phyloP scores from a whole-genome alignment of 768 basidiomycete genomes.

The Tricholoma sp. region DNA sequence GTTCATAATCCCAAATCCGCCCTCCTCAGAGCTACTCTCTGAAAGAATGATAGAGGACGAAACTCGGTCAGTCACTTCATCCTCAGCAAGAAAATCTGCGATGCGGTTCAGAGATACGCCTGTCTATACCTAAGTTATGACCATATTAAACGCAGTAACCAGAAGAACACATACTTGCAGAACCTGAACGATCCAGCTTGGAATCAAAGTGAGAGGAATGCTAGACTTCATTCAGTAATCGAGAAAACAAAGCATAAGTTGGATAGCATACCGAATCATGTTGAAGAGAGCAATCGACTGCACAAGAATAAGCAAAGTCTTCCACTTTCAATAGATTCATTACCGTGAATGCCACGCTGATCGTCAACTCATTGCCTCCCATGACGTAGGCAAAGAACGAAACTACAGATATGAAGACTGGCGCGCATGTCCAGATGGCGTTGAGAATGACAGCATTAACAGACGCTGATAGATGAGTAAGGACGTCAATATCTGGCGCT shows the following conservation, averaged over 20 bases:
- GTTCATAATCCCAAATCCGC: too few species aligned
- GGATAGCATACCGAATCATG: constrained; percentile 63
- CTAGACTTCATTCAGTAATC: too few species aligned
- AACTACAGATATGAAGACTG: constrained; percentile 73
- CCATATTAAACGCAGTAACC: too few species aligned
- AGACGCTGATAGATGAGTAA: constrained; percentile 36
- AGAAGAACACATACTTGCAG: too few species aligned
- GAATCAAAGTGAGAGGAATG: too few species aligned
- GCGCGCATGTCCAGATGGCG: constrained; percentile 68
- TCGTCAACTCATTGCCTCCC: constrained; percentile 67
- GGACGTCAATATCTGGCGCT: background rate
- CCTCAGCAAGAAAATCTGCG: too few species aligned
- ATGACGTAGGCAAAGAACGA: constrained; percentile 73
- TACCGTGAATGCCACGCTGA: constrained; percentile 84
- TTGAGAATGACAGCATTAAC: constrained; percentile 70
- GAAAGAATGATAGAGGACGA: too few species aligned
- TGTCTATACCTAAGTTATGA: too few species aligned
- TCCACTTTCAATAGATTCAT: constrained; percentile 19
- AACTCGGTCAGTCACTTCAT: too few species aligned
- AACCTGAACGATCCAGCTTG: too few species aligned
- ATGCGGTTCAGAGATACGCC: too few species aligned
- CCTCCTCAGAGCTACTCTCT: too few species aligned
- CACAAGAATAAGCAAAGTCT: background rate
- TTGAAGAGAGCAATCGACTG: constrained; percentile 76
- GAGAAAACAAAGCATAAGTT: background rate